Evolutionary conservation across 306 rosid genomes (phyloP).

Genomic region (Elaeagnus macrophylla): DNA sequence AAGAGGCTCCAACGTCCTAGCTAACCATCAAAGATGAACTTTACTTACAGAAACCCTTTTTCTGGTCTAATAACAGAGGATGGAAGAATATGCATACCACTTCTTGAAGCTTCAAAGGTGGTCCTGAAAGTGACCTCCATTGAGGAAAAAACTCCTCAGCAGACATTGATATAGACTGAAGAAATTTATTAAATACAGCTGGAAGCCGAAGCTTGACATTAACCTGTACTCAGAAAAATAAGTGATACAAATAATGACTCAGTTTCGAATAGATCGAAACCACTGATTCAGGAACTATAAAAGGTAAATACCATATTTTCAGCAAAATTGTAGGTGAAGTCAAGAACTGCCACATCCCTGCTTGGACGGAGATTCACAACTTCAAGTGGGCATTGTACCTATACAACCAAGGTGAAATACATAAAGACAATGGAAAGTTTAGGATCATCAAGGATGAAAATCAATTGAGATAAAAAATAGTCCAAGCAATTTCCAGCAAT

Average conservation of each 20-base stretch:
- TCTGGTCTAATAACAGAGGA: too few species aligned
- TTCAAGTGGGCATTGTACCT: slow-evolving; percentile 99
- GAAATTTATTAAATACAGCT: slow-evolving; percentile 79
- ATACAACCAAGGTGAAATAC: slow-evolving; percentile 19
- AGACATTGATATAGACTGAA: slow-evolving; percentile 71
- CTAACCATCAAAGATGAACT: too few species aligned
- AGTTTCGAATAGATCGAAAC: slow-evolving; percentile 5
- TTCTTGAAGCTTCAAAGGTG: slow-evolving; percentile 99
- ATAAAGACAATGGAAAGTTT: slow-evolving; percentile 9
- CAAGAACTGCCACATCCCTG: slow-evolving; percentile 94
- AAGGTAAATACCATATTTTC: slow-evolving; percentile 57
- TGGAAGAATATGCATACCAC: slow-evolving; percentile 51
- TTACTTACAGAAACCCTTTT: too few species aligned
- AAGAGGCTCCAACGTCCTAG: too few species aligned
- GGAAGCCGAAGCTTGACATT: slow-evolving; percentile 90
- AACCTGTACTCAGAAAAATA: slow-evolving; percentile 38
- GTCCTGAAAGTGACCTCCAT: slow-evolving; percentile 93
- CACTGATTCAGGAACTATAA: slow-evolving; percentile 10
- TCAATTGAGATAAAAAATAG: slow-evolving; percentile 6
- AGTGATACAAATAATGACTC: slow-evolving; percentile 11
- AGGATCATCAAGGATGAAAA: slow-evolving; percentile 1
- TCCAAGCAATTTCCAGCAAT: too few species aligned
- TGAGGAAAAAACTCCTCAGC: slow-evolving; percentile 91
- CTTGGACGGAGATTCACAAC: slow-evolving; percentile 78
- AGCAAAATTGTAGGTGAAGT: slow-evolving; percentile 88